phyloP scores from a whole-genome alignment of 495 filamentous ascomycete species.

The Aspergillus diversus region DNA sequence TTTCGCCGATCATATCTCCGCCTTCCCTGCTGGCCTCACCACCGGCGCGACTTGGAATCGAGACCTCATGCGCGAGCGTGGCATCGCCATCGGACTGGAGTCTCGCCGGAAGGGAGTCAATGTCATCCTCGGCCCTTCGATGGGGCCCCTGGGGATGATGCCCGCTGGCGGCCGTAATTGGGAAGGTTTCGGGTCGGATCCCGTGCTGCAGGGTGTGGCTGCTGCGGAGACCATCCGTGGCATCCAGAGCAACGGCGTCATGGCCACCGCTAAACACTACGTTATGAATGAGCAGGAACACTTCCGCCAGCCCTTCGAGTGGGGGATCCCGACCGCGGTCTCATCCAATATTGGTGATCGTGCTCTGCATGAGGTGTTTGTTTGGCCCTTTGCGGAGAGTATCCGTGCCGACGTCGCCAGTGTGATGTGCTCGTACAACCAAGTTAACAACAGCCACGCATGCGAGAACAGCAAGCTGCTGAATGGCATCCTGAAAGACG shows the following conservation, averaged over 20 bases:
- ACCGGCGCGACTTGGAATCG: constrained; percentile 88
- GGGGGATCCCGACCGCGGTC: constrained; percentile 73
- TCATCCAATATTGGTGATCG: constrained; percentile 84
- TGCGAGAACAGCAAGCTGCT: constrained; percentile 91
- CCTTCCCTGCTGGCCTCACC: constrained; percentile 83
- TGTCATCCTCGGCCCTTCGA: constrained; percentile 73
- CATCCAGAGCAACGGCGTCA: constrained; percentile 79
- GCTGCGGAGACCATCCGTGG: constrained; percentile 72
- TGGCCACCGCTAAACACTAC: constrained; percentile 84
- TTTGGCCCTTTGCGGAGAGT: constrained; percentile 89
- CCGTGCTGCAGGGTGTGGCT: constrained; percentile 71
- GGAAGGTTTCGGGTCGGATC: constrained; percentile 85
- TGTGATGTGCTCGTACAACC: constrained; percentile 89
- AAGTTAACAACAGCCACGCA: constrained; percentile 88
- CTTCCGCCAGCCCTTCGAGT: constrained; percentile 74
- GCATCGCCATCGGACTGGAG: constrained; percentile 69
- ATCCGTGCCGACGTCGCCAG: constrained; percentile 85
- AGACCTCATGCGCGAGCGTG: constrained; percentile 74
- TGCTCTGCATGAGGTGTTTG: constrained; percentile 80
- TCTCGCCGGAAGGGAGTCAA: constrained; percentile 73
- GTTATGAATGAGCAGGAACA: constrained; percentile 89
- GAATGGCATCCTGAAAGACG: constrained; percentile 93
- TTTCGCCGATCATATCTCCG: constrained; percentile 74
- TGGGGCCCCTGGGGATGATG: constrained; percentile 79
- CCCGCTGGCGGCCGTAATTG: constrained; percentile 89